phyloP scores from a whole-genome alignment of 176 grass and related monocot genomes.

The Avena eriantha region DNA sequence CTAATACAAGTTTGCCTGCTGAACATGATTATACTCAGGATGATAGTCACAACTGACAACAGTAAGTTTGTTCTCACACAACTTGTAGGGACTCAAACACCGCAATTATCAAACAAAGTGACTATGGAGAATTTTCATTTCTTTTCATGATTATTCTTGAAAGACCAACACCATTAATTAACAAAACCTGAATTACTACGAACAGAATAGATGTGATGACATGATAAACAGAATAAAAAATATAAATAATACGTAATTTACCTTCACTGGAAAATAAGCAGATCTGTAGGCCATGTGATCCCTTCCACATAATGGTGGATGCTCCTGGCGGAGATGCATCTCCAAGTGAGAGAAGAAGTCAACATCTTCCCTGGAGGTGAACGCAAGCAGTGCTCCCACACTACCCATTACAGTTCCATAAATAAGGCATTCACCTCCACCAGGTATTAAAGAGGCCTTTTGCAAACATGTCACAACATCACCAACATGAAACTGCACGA shows the following conservation, averaged over 20 bases:
- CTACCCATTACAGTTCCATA: constrained; percentile 97
- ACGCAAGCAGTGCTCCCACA: constrained; percentile 91
- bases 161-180: not conserved
- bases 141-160: not conserved
- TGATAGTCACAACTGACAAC: not conserved
- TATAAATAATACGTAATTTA: constrained; percentile 27
- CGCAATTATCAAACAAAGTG: not conserved
- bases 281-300: constrained; percentile 98
- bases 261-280: constrained; percentile 99
- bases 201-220: not conserved
- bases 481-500: constrained; percentile 98
- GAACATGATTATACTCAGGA: constrained; percentile 4
- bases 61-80: not conserved
- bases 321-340: constrained; percentile 99
- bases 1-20: not conserved
- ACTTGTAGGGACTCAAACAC: not conserved
- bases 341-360: constrained; percentile 99
- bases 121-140: not conserved
- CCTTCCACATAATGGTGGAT: constrained; percentile 96
- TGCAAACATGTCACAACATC: constrained; percentile 97
- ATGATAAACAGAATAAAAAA: constrained; percentile 15
- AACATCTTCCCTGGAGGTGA: constrained; percentile 95
- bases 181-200: constrained; percentile 1
- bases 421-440: constrained; percentile 94
- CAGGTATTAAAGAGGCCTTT: constrained; percentile 93